phyloP scores from a whole-genome alignment of 148 eudicot genomes.

The Euryodendron excelsum region DNA sequence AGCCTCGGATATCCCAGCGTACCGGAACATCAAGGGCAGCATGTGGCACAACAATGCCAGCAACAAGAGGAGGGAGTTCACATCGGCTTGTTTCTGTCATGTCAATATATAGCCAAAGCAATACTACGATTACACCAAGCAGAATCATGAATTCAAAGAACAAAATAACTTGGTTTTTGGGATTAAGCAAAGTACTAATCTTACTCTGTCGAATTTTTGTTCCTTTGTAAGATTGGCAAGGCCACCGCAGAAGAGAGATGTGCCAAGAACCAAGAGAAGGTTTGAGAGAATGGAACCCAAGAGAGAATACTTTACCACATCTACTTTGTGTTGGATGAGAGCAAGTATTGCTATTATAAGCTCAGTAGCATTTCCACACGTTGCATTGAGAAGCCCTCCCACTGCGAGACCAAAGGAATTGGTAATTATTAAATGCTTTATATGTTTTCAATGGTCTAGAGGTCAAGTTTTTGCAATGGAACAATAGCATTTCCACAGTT shows the following conservation, averaged over 20 bases:
- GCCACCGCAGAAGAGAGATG: constrained; percentile 89
- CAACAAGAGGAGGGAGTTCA: constrained; percentile 59
- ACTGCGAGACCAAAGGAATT: constrained; percentile 37
- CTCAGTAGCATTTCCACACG: constrained; percentile 96
- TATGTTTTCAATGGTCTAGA: too few relatives aligned
- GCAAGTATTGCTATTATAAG: constrained; percentile 87
- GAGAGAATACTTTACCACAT: constrained; percentile 86
- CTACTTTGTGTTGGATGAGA: constrained; percentile 57
- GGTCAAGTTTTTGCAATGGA: too few relatives aligned
- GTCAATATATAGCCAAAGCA: not conserved
- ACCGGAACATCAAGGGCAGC: constrained; percentile 56
- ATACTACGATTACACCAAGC: not conserved
- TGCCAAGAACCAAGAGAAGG: constrained; percentile 90
- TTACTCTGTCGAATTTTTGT: constrained; percentile 79
- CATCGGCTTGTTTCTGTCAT: constrained; percentile 88
- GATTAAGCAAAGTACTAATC: too few relatives aligned
- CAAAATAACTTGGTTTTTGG: too few relatives aligned
- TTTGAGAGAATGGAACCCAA: constrained; percentile 91
- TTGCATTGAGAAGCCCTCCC: constrained; percentile 93
- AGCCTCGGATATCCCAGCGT: constrained; percentile 25
- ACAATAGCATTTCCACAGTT: too few relatives aligned
- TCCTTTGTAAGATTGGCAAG: constrained; percentile 61
- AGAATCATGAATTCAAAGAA: too few relatives aligned
- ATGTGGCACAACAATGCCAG: constrained; percentile 76
- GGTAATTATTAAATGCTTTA: not conserved